Evolutionary conservation across 192 early-diverging fungal genomes (phyloP).

Genomic region (Gamsiella multidivaricata): DNA sequence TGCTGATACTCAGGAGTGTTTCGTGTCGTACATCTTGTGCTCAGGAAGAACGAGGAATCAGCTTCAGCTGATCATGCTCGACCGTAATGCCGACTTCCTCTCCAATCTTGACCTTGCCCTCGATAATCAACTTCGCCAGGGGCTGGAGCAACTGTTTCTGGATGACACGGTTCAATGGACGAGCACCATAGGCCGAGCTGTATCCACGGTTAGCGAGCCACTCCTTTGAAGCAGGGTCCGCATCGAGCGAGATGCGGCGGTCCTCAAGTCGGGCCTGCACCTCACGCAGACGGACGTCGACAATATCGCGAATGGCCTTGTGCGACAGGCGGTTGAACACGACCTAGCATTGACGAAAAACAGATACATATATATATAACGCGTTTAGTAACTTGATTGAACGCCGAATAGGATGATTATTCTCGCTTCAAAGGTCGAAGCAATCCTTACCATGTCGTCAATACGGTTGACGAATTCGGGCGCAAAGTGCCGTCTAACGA

Average conservation of each 20-base stretch:
- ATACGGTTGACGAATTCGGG: conserved; percentile 86
- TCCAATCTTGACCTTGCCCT: conserved; percentile 63
- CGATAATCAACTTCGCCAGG: conserved; percentile 60
- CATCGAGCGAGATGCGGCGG: conserved; percentile 75
- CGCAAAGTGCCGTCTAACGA: conserved; percentile 78
- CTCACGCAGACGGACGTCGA: conserved; percentile 76
- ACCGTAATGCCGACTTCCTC: conserved; percentile 55
- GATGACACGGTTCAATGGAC: conserved; percentile 90
- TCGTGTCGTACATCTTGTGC: no score
- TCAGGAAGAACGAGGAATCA: conserved; percentile 15
- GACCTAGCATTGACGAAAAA: conserved; percentile 15
- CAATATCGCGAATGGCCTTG: conserved; percentile 77
- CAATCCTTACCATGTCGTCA: conserved; percentile 74
- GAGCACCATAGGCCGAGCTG: conserved; percentile 94
- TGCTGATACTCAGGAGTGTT: no score
- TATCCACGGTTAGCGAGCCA: conserved; percentile 84
- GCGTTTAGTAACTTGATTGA: no score
- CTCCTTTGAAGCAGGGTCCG: conserved; percentile 77
- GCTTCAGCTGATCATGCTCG: conserved; percentile 41
- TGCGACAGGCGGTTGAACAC: conserved; percentile 80
- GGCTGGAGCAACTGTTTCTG: conserved; percentile 74
- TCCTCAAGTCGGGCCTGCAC: conserved; percentile 78
- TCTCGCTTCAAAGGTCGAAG: no score
- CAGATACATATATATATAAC: no score
- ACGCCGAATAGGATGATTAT: no score